Base-by-base conservation (phyloP, 352 stramenopile genomes). In the Phytophthora palmivora region DNA sequence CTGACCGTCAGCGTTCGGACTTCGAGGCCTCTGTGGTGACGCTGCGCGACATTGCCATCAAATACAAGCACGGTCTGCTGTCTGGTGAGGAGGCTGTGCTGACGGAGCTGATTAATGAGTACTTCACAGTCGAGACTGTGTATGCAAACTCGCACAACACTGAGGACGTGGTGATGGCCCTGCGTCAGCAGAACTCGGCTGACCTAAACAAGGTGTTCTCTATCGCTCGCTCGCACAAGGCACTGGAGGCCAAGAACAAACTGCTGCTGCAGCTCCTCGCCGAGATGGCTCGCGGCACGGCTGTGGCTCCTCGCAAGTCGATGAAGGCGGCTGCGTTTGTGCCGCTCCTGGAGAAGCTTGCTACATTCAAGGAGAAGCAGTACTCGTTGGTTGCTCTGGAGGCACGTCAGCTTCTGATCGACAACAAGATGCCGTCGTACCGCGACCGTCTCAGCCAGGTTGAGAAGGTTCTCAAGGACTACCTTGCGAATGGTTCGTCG, bases 401-500 rank as follows among this genome's bases (percentile, higher is more conserved):
- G 67, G 97, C 97, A 21, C 87, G 97, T 58, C 97, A 98, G 68
- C 79, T 99, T 34, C 78, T 99, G 8, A 96, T 99, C 46, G 85
- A 98, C 70, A 92, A 98, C 73, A 98, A 97, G 71, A 98, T 98
- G 80, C 96, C 97, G 32, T 98, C 92, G 52, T 97, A 98, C 70
- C 80, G 95, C 32, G 90, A 98, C 58, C 89, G 95, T 7, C 63
- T 97, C 28, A 77, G 72, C 19, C 86, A 94, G 37, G 87, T 95
- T 24, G 86, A 95, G 65, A 74, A 72, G 6, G 72, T 94, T 30
- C 72, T 96, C 24, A 83, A 78, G 37, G 63, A 82, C 50, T 89
- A 92, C 72, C 70, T 95, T 11, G 74, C 79, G 0, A 76, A 86
- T 42, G 69, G 74, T 19, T 57, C 58, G 22, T 65, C 74, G 8